Evolutionary conservation across 805 yeast species (phyloP).

Genomic region (Teunomyces aglyptinius): DNA sequence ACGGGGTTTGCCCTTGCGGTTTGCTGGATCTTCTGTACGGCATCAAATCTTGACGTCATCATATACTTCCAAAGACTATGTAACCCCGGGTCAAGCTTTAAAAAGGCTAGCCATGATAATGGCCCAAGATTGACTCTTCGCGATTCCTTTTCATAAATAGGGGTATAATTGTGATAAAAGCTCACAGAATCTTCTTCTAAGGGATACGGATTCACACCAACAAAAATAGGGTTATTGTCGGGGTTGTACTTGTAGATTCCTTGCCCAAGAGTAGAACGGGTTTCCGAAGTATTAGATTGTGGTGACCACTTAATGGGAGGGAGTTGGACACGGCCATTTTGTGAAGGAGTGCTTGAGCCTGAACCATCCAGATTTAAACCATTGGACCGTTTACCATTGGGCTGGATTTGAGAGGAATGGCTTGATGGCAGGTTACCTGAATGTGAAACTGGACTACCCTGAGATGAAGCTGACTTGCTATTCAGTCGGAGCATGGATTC

Average conservation of each 20-base stretch:
- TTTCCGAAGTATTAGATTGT: background rate
- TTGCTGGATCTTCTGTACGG: background rate
- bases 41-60: slow-evolving; percentile 5
- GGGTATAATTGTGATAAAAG: slow-evolving; percentile 41
- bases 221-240: slow-evolving; percentile 12
- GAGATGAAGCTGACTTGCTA: background rate
- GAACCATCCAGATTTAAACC: background rate
- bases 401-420: background rate
- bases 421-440: background rate
- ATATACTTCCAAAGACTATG: slow-evolving; percentile 8
- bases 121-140: slow-evolving; percentile 52
- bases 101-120: slow-evolving; percentile 46
- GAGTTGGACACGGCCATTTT: slow-evolving; percentile 3
- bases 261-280: background rate
- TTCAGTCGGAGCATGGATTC: slow-evolving; percentile 21
- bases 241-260: slow-evolving; percentile 5
- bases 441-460: background rate
- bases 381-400: background rate
- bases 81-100: slow-evolving; percentile 44
- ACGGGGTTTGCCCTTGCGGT: slow-evolving; percentile 1
- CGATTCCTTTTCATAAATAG: slow-evolving; percentile 38
- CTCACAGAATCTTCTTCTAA: slow-evolving; percentile 34
- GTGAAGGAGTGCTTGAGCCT: background rate
- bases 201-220: slow-evolving; percentile 24
- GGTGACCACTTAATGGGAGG: slow-evolving; percentile 8